phyloP scores from a whole-genome alignment of 2,329 filamentous ascomycete genomes.

The Cordyceps farinosa region DNA sequence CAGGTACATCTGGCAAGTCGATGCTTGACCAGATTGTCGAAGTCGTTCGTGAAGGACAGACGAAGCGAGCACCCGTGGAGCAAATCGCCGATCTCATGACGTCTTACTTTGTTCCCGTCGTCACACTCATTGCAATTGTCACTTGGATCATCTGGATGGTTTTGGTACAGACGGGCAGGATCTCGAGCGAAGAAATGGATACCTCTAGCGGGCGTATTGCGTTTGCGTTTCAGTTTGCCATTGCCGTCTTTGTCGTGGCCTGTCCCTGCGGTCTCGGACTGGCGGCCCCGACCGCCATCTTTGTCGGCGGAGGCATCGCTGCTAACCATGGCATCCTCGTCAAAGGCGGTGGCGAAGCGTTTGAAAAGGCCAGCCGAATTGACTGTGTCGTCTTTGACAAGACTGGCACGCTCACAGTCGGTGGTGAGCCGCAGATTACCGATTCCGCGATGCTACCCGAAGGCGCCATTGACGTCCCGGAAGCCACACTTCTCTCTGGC shows the following conservation, averaged over 20 bases:
- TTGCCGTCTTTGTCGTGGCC: constrained; percentile 81
- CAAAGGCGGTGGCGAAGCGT: constrained; percentile 80
- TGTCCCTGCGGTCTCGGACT: constrained; percentile 82
- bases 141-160: constrained; percentile 72
- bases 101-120: constrained; percentile 71
- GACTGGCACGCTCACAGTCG: constrained; percentile 75
- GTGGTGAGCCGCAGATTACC: constrained; percentile 68
- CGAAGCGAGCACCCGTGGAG: constrained; percentile 71
- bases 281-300: constrained; percentile 81
- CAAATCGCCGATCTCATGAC: constrained; percentile 70
- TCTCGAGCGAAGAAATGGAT: constrained; percentile 56
- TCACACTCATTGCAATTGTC: constrained; percentile 64
- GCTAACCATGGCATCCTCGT: constrained; percentile 77
- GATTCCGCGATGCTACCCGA: constrained; percentile 44
- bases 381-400: constrained; percentile 85
- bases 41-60: constrained; percentile 73
- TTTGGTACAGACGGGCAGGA: constrained; percentile 55
- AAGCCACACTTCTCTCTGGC: constrained; percentile 44
- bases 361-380: constrained; percentile 76
- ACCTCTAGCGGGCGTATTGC: constrained; percentile 62
- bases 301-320: constrained; percentile 76
- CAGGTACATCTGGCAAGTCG: constrained; percentile 62
- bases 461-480: constrained; percentile 23
- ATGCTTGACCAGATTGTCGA: constrained; percentile 79
- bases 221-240: constrained; percentile 78